These are phyloP conservation scores for Penicillium turbatum DNA, from an alignment of 495 filamentous ascomycete genomes.

Conservation along the genomic window DNA sequence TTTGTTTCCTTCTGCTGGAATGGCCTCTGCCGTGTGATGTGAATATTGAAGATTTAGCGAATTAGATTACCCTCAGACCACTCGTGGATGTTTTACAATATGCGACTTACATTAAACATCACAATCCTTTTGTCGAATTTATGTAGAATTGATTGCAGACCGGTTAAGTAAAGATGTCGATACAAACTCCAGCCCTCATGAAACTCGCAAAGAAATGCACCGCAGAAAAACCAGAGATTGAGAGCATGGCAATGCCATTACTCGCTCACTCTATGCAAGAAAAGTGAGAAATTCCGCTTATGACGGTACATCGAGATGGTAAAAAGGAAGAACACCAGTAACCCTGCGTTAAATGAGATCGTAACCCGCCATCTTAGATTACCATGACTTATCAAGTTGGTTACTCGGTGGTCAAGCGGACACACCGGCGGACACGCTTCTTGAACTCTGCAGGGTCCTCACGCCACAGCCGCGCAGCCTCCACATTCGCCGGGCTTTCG, in stretches of 20 bases:
- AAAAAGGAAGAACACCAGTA: not conserved
- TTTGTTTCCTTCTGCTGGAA: too few relatives aligned
- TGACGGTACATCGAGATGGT: not conserved
- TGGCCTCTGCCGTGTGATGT: too few relatives aligned
- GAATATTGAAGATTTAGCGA: too few relatives aligned
- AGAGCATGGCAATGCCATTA: conserved; percentile 1
- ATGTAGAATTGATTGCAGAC: not conserved
- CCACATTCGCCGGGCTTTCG: conserved; percentile 92
- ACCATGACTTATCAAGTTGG: not conserved
- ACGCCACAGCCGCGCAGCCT: conserved; percentile 82
- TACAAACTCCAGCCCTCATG: conserved; percentile 1
- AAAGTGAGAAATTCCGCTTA: not conserved
- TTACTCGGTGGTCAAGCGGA: conserved; percentile 72
- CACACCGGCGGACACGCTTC: conserved; percentile 69
- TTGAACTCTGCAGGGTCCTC: conserved; percentile 79
- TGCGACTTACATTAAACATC: not conserved
- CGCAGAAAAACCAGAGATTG: conserved; percentile 2
- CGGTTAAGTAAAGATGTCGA: not conserved
- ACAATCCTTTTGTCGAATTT: not conserved
- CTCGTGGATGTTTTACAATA: not conserved
- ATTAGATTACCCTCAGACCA: too few relatives aligned
- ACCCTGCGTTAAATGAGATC: conserved; percentile 1
- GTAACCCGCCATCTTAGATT: not conserved
- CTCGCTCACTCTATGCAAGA: conserved; percentile 4
- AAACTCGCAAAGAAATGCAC: conserved; percentile 9